These are phyloP conservation scores for Pythium apleroticum DNA, from an alignment of 352 stramenopile species.

Conservation along the genomic window DNA sequence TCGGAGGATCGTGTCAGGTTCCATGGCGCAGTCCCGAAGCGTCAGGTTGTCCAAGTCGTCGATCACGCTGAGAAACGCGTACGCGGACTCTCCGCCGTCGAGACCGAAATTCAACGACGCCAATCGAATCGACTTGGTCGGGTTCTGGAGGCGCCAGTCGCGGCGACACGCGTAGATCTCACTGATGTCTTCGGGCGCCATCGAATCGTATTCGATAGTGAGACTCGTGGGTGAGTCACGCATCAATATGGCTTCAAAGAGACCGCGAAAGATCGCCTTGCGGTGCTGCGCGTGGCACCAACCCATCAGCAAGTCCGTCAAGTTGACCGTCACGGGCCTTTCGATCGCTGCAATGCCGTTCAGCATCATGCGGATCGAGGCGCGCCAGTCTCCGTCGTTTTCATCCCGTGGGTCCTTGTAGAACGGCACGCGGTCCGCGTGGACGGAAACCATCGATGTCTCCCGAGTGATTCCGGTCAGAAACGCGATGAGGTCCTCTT, in stretches of 20 bases:
- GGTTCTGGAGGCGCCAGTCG: not conserved
- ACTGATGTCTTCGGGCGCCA: not conserved
- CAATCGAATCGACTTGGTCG: not conserved
- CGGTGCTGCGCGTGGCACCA: not conserved
- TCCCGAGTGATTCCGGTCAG: not conserved
- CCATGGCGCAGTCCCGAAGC: not conserved
- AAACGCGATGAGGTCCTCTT: not conserved
- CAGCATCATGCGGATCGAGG: not conserved
- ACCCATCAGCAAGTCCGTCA: not conserved
- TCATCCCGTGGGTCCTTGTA: not conserved
- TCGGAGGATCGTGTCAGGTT: not conserved
- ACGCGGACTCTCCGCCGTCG: not conserved
- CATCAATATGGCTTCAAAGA: not conserved
- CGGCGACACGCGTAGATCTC: not conserved
- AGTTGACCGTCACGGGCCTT: not conserved
- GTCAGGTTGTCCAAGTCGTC: not conserved
- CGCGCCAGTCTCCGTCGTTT: not conserved
- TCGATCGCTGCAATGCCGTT: not conserved
- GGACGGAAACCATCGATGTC: not conserved
- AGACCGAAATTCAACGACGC: not conserved
- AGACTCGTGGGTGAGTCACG: not conserved
- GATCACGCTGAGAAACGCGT: not conserved
- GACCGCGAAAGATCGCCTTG: not conserved
- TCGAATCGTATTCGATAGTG: not conserved
- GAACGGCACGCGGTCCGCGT: not conserved